Percentiles rank a stretch among this genome's conserved stretches.
Conservation (phyloP, 495 filamentous ascomycete genomes). For the Podospora pseudoanserina region DNA sequence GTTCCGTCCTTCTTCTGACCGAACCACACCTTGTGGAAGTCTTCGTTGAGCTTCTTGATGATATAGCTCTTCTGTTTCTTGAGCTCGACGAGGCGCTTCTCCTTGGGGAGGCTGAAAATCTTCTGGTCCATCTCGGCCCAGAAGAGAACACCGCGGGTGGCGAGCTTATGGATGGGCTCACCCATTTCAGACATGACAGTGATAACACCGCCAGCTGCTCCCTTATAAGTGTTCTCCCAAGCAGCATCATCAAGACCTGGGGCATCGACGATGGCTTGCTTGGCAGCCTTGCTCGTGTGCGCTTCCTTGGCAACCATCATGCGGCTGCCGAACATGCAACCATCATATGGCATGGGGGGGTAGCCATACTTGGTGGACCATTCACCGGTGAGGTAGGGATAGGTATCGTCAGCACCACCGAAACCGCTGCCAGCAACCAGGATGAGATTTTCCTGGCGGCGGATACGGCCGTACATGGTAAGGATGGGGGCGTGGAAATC, state of each 20-base stretch:
- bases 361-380: conserved; percentile 86
- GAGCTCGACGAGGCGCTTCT: conserved; percentile 85
- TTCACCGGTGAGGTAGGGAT: conserved; percentile 83
- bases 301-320: conserved; percentile 96
- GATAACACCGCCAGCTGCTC: conserved; percentile 85
- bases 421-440: conserved; percentile 90
- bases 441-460: conserved; percentile 78
- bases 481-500: conserved; percentile 92
- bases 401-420: conserved; percentile 85
- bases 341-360: conserved; percentile 91
- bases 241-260: conserved; percentile 80
- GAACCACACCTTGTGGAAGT: conserved; percentile 99
- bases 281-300: conserved; percentile 86
- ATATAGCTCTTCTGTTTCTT: conserved; percentile 92
- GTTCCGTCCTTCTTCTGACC: conserved; percentile 79
- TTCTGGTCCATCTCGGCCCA: conserved; percentile 98
- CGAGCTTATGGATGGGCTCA: conserved; percentile 97
- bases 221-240: conserved; percentile 98
- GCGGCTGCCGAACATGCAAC: conserved; percentile 82
- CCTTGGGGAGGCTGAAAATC: conserved; percentile 94
- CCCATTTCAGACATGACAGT: conserved; percentile 99
- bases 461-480: conserved; percentile 83
- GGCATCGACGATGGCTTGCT: conserved; percentile 91
- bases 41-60: conserved; percentile 95
- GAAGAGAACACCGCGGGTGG: conserved; percentile 88